phyloP scores from a whole-genome alignment of 768 basidiomycete species.

The Coprinopsis sp. region DNA sequence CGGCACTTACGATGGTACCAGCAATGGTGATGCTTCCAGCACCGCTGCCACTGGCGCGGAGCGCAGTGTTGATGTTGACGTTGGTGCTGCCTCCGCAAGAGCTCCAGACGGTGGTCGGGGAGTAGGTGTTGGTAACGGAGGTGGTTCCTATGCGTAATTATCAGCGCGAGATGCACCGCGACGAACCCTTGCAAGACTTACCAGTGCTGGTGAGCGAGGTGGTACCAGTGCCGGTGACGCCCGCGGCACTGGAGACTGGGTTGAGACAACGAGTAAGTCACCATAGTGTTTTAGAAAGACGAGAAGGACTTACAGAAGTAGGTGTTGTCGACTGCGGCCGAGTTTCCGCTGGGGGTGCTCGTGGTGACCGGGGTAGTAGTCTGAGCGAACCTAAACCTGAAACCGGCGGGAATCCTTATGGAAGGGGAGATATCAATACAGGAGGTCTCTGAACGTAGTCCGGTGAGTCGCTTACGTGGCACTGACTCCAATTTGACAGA shows the following conservation, averaged over 20 bases:
- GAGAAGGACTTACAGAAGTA: neutral
- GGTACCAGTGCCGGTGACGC: neutral
- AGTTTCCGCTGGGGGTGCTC: constrained; percentile 3
- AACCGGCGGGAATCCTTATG: neutral
- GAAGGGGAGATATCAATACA: neutral
- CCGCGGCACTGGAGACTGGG: constrained; percentile 2
- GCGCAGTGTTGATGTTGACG: constrained; percentile 1
- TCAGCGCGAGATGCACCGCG: neutral
- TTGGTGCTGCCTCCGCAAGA: neutral
- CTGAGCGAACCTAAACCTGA: constrained; percentile 1
- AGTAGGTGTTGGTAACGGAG: neutral
- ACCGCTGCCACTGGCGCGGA: neutral
- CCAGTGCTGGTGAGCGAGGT: neutral
- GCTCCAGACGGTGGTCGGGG: constrained; percentile 2
- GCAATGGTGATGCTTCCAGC: constrained; percentile 1
- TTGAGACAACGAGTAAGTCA: neutral
- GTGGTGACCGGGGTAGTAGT: neutral
- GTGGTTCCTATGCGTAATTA: neutral
- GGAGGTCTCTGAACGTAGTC: neutral
- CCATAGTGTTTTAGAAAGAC: neutral
- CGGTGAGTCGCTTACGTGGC: neutral
- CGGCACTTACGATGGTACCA: neutral
- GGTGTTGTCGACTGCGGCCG: neutral
- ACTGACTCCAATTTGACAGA: neutral
- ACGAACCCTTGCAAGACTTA: neutral